These are phyloP conservation scores for Magnolia kwangsiensis DNA, from an alignment of 164 flowering plant species.

Conservation along the genomic window DNA sequence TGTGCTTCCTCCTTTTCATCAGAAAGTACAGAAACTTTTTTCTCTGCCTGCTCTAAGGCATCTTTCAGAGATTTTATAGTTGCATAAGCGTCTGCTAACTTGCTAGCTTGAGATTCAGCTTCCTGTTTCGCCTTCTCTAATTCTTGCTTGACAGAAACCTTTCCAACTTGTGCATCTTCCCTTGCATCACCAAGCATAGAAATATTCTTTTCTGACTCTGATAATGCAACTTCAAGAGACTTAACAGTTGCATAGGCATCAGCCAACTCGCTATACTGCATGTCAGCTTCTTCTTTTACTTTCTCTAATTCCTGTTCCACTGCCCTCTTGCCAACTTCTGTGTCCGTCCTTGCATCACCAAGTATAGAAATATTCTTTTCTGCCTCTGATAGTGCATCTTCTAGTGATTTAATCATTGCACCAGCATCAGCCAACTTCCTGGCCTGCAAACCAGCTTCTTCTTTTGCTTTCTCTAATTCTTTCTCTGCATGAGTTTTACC, in stretches of 20 bases:
- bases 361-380: conserved; percentile 41
- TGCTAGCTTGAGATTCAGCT: conserved; percentile 29
- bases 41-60: conserved; percentile 43
- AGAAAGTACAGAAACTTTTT: conserved; percentile 32
- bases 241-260: conserved; percentile 43
- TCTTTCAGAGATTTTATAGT: conserved; percentile 51
- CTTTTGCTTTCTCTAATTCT: conserved; percentile 49
- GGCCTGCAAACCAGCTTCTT: conserved; percentile 38
- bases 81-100: conserved; percentile 44
- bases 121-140: conserved; percentile 54
- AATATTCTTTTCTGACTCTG: conserved; percentile 42
- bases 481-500: conserved; percentile 33
- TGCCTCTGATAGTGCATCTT: conserved; percentile 55
- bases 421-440: conserved; percentile 45
- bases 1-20: conserved; percentile 58
- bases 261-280: conserved; percentile 36
- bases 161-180: conserved; percentile 29
- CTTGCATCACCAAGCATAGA: conserved; percentile 44
- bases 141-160: conserved; percentile 36
- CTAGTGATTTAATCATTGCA: conserved; percentile 41
- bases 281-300: conserved; percentile 44
- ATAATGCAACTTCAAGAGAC: conserved; percentile 54
- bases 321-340: conserved; percentile 25
- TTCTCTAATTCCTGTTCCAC: conserved; percentile 49
- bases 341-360: conserved; percentile 35